Evolutionary conservation across 176 grass and related monocot species (phyloP).

Genomic region (Elaeis guineensis): DNA sequence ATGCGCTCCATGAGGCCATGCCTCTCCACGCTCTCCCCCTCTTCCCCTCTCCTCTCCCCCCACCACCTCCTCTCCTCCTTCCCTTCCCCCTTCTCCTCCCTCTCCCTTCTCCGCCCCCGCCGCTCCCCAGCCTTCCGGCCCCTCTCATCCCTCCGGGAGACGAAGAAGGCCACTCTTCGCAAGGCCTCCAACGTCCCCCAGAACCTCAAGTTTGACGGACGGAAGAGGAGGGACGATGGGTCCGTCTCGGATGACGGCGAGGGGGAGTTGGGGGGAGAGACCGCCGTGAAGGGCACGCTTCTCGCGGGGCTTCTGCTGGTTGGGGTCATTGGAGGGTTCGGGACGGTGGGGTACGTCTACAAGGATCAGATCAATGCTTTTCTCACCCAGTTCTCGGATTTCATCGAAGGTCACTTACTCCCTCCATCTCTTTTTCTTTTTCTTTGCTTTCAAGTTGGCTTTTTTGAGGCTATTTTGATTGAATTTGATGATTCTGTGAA

Average conservation of each 20-base stretch:
- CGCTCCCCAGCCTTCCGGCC: conserved; percentile 31
- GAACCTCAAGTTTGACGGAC: conserved; percentile 47
- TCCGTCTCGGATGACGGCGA: conserved; percentile 6
- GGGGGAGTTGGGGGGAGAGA: conserved; percentile 13
- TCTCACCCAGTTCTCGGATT: conserved; percentile 82
- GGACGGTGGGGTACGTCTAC: conserved; percentile 82
- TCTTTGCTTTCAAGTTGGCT: neutral
- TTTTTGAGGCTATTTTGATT: no score
- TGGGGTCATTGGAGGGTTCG: conserved; percentile 83
- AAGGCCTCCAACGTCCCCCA: conserved; percentile 66
- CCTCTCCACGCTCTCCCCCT: conserved; percentile 36
- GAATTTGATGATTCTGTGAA: no score
- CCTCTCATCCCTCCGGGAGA: conserved; percentile 64
- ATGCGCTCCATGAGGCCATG: conserved; percentile 36
- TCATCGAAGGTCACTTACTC: conserved; percentile 65
- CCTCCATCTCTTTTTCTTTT: conserved; percentile 5
- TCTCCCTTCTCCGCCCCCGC: conserved; percentile 17
- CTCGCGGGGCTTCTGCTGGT: conserved; percentile 69
- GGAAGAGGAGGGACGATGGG: conserved; percentile 8
- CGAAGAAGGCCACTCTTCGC: conserved; percentile 65
- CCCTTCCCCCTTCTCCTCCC: conserved; percentile 16
- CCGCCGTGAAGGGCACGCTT: conserved; percentile 63
- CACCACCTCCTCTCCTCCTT: conserved; percentile 40
- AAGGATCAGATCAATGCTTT: conserved; percentile 88
- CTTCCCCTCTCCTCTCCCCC: conserved; percentile 16